Evolutionary conservation across 1,284 basidiomycete species (phyloP), one percentile per base, ranked within the genome.

Genomic region (Trametes sp.): DNA sequence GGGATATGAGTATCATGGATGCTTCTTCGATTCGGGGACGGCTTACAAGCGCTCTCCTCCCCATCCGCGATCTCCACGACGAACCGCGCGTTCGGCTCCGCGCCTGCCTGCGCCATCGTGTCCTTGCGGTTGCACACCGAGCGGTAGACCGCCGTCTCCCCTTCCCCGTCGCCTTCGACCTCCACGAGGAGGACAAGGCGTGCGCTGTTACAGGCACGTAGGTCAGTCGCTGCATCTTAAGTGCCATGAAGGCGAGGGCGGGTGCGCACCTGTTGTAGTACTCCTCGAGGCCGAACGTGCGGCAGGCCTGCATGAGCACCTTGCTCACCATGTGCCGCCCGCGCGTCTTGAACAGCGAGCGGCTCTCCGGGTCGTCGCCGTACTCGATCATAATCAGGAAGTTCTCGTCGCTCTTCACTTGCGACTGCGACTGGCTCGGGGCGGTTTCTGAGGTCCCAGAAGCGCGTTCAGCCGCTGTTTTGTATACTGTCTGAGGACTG

Each of bases 291-390:
- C 61, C 69, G 56, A 74, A 74, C 33, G 72, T 74, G 24, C 70
- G 67, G 58, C 71, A 73, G 19, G 69, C 73, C 46, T 71, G 70
- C 64, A 64, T 62, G 48, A 74, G 67, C 36, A 74, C 73, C 63
- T 72, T 73, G 24, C 65, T 60, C 26, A 74, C 72, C 55, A 48
- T 59, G 57, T 74, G 73, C 42, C 70, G 64, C 16, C 63, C 69
- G 59, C 72, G 71, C 23, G 73, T 74, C 66, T 73, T 74, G 70
- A 74, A 74, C 36, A 66, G 52, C 29, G 61, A 57, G 50, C 62
- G 61, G 13, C 53, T 58, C 33, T 67, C 61, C 24, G 64, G 62
- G 49, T 68, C 64, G 24, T 66, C 66, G 29, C 48, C 55, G 48
- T 68, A 70, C 50, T 70, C 66, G 54, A 72, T 67, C 54, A 59